Evolutionary conservation across 106 monocot species (phyloP).

Genomic region (Agapanthus africanus): DNA sequence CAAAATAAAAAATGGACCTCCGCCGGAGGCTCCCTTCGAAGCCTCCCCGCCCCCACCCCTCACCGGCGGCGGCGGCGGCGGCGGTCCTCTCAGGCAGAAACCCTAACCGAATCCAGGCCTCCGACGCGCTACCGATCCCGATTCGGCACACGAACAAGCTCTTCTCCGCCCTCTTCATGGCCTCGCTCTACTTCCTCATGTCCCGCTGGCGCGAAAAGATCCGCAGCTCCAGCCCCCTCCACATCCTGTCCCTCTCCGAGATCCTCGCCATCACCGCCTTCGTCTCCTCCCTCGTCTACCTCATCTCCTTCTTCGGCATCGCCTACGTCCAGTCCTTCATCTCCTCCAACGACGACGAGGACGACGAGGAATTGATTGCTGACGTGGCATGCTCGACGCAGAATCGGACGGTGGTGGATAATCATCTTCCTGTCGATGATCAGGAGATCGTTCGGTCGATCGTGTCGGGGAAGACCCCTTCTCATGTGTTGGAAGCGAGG

Average conservation of each 20-base stretch:
- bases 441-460: slow-evolving; percentile 29
- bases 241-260: slow-evolving; percentile 60
- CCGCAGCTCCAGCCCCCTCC: slow-evolving; percentile 64
- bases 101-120: slow-evolving; percentile 41
- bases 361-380: slow-evolving; percentile 17
- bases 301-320: slow-evolving; percentile 91
- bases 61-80: too few relatives aligned
- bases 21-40: too few relatives aligned
- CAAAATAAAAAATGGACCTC: too few relatives aligned
- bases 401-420: not conserved
- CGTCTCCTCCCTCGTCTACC: slow-evolving; percentile 79
- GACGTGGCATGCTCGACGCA: too few relatives aligned
- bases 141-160: slow-evolving; percentile 82
- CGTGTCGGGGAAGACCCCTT: slow-evolving; percentile 19
- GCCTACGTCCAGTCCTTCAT: slow-evolving; percentile 77
- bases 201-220: slow-evolving; percentile 88
- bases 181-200: slow-evolving; percentile 74
- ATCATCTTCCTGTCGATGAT: slow-evolving; percentile 16
- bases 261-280: slow-evolving; percentile 54
- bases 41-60: too few relatives aligned
- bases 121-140: slow-evolving; percentile 80
- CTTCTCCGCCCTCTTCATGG: slow-evolving; percentile 70
- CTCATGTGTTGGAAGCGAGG: slow-evolving; percentile 30
- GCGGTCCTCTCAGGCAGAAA: too few relatives aligned
- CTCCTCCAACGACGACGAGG: slow-evolving; percentile 45